Base-by-base conservation (phyloP, 1,284 basidiomycete genomes). In the Cerioporus squamosus region DNA sequence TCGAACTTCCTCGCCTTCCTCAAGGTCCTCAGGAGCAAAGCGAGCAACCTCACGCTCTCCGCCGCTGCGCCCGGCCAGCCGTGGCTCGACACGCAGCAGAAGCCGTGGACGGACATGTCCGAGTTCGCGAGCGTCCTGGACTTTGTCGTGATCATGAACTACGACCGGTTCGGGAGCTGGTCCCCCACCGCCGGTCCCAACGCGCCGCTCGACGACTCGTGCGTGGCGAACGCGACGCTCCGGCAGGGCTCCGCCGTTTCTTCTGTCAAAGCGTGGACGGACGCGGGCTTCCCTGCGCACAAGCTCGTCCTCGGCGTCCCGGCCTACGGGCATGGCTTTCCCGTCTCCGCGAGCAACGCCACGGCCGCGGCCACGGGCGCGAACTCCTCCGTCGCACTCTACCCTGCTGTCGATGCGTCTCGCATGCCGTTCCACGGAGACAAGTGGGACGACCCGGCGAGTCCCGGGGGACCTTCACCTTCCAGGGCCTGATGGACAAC, bases 81-180 rank as follows among this genome's bases (percentile, higher is more conserved):
- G 4, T 95, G 88, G 75, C 72, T 77, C 12, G 87, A 81, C 50
- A 40, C 79, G 0, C 74, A 80, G 51, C 87, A 88, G 2, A 69
- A 65, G 5, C 86, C 90, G 0, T 74, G 86, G 56, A 71, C 72
- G 3, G 80, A 93, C 69, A 83, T 94, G 18, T 82, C 84, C 7
- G 81, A 57, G 1, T 95, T 91, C 68, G 86, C 84, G 9, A 59
- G 79, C 33, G 81, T 87, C 23, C 80, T 95, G 44, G 90, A 95
- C 71, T 90, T 85, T 75, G 86, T 95, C 57, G 76, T 86, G 52
- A 79, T 94, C 63, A 95, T 95, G 93, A 90, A 91, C 75, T 95
- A 94, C 74, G 93, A 94, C 69, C 77, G 93, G 46, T 91, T 81
- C 79, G 80, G 87, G 75, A 81, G 36, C 6, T 24, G 23, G 43